phyloP scores from a whole-genome alignment of 1,139 yeast genomes.

The Geotrichum phurueaensis region DNA sequence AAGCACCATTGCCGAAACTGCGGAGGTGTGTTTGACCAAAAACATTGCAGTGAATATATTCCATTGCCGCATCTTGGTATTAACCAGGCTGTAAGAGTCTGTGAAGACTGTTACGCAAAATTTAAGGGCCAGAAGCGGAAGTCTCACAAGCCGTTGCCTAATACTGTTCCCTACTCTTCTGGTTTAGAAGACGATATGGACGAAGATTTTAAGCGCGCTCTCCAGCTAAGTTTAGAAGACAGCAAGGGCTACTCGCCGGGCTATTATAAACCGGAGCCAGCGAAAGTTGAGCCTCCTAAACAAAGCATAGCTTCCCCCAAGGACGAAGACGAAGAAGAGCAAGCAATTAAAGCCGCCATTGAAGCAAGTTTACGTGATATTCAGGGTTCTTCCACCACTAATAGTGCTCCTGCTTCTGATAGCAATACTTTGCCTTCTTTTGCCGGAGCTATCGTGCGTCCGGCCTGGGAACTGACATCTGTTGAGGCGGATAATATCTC shows the following conservation, averaged over 20 bases:
- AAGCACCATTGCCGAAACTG: slow-evolving; percentile 97
- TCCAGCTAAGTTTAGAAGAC: slow-evolving; percentile 70
- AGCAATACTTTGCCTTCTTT: slow-evolving; percentile 19
- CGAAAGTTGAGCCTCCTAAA: slow-evolving; percentile 18
- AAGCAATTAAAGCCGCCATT: slow-evolving; percentile 87
- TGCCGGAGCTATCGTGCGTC: slow-evolving; percentile 4
- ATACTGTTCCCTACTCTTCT: slow-evolving; percentile 1
- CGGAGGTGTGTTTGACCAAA: slow-evolving; percentile 89
- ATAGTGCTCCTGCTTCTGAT: slow-evolving; percentile 13
- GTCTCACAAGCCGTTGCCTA: neutral
- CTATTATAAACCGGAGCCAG: slow-evolving; percentile 14
- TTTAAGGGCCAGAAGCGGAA: slow-evolving; percentile 24
- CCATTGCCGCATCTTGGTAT: slow-evolving; percentile 84
- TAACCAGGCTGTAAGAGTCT: slow-evolving; percentile 82
- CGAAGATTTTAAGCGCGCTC: slow-evolving; percentile 71
- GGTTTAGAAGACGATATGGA: slow-evolving; percentile 48
- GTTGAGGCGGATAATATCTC: slow-evolving; percentile 65
- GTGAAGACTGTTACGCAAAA: slow-evolving; percentile 79
- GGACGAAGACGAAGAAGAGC: slow-evolving; percentile 64
- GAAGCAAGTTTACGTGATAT: slow-evolving; percentile 82
- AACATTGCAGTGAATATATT: slow-evolving; percentile 64
- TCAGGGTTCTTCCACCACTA: slow-evolving; percentile 33
- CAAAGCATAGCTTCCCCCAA: slow-evolving; percentile 3
- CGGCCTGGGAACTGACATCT: slow-evolving; percentile 41
- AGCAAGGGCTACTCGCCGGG: slow-evolving; percentile 25